Evolutionary conservation across 2,329 filamentous ascomycete species (phyloP).

Genomic region (Pseudogymnoascus sp.): DNA sequence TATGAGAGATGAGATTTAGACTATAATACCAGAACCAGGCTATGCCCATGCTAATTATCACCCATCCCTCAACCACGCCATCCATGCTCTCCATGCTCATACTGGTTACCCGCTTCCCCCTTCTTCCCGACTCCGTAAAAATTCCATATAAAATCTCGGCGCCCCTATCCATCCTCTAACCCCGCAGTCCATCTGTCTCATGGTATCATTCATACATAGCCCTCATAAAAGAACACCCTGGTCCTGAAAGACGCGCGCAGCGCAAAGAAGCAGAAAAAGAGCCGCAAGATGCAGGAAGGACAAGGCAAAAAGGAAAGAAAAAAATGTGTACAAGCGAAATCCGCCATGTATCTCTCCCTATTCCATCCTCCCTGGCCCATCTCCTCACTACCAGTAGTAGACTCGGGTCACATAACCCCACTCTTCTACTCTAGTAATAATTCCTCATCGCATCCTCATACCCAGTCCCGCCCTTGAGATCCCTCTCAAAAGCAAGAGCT

Average conservation of each 20-base stretch:
- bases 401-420: not conserved
- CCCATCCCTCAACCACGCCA: not conserved
- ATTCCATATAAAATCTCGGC: not conserved
- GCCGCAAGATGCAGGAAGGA: not conserved
- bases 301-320: not conserved
- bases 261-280: not conserved
- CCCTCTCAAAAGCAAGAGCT: slow-evolving; percentile 71
- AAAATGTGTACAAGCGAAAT: not conserved
- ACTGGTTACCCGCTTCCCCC: not conserved
- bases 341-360: not conserved
- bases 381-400: not conserved
- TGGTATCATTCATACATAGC: slow-evolving; percentile 3
- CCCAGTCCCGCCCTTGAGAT: slow-evolving; percentile 71
- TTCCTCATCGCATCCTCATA: slow-evolving; percentile 79
- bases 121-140: not conserved
- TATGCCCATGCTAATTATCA: not conserved
- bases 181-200: not conserved
- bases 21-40: not conserved
- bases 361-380: not conserved
- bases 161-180: not conserved
- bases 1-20: slow-evolving; percentile 4
- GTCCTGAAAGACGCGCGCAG: not conserved
- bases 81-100: not conserved
- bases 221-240: not conserved
- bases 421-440: slow-evolving; percentile 46